Conservation (phyloP, 345 rosid species). For the Psidium friedrichsthalianum region DNA sequence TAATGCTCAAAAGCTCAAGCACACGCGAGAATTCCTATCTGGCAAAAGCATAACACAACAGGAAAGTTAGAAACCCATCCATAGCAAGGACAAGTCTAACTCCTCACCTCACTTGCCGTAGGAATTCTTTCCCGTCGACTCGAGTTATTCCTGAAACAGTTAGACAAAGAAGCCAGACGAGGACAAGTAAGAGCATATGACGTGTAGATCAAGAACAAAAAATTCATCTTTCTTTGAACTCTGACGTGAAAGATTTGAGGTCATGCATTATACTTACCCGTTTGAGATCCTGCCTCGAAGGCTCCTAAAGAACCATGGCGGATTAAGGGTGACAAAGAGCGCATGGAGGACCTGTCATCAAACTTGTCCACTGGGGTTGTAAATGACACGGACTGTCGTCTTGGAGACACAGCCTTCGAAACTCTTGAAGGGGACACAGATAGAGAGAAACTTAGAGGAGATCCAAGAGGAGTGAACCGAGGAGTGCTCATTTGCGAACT, state of each 20-base stretch:
- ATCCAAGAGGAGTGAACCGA: constrained; percentile 64
- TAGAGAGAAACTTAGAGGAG: constrained; percentile 74
- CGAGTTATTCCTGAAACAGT: constrained; percentile 52
- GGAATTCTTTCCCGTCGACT: constrained; percentile 91
- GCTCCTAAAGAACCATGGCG: constrained; percentile 28
- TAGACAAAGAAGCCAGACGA: background rate
- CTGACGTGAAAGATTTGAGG: background rate
- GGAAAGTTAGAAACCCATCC: background rate
- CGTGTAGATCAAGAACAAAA: background rate
- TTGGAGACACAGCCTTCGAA: constrained; percentile 69
- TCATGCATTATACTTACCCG: constrained; percentile 31
- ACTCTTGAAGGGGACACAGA: constrained; percentile 64
- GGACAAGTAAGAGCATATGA: background rate
- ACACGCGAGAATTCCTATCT: background rate
- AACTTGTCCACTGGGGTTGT: constrained; percentile 56
- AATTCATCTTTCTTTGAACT: background rate
- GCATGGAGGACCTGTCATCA: constrained; percentile 59
- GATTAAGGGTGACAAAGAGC: constrained; percentile 23
- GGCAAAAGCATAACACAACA: background rate
- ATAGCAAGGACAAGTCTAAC: background rate
- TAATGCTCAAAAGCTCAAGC: background rate
- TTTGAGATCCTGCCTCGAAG: constrained; percentile 48
- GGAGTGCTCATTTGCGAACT: constrained; percentile 61
- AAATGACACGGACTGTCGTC: constrained; percentile 60
- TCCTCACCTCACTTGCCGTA: constrained; percentile 87